Evolutionary conservation across 2,329 filamentous ascomycete species (phyloP), one percentile per base, ranked within the genome.

Genomic region (Aspergillus fijiensis): DNA sequence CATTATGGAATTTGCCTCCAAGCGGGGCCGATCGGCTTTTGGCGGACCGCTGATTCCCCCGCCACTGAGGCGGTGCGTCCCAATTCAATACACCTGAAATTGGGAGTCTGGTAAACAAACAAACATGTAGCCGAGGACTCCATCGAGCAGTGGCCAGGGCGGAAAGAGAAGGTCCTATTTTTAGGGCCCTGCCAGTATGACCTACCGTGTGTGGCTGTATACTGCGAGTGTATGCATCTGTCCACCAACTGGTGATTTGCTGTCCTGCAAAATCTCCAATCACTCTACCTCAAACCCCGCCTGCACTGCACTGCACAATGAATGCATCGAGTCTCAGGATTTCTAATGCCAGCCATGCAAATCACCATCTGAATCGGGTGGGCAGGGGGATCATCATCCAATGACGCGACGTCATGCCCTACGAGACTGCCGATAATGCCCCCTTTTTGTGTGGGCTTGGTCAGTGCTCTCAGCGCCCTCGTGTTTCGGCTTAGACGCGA

Each of bases 1-100:
- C 14, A 14, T 12, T 14, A 1, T 35, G 0, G 3, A 5, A 35
- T 35, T 48, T 25, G 52, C 29, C 25, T 21, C 51, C 16, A 21
- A 42, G 49, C 39, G 61, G 65, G 65, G 60, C 62, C 62, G 47
- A 59, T 48, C 51, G 9, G 33, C 33, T 39, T n/a, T 9, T 27
- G 27, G 27, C 27, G 27, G 27, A 33, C 14, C 19, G 55, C 51
- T 49, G 48, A 51, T 33, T 21, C 23, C 12, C 55, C 60, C 67
- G 67, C 67, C 66, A 67, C 66, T 31, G 66, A 59, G 68, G 67
- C 67, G 63, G 68, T 70, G 67, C 63, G 39, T n/a, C 39, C 39
- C n/a, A 42, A n/a, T 1, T 19, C 16, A 5, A n/a, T n/a, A 4
- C n/a, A n/a, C n/a, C 45, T 12, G 33, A 49, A 50, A 19, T 19